A percentile compares a stretch with the other conserved stretches of the same genome.
Evolutionary conservation across 169 alveolate genomes (phyloP).

Genomic region (Pseudocohnilembus persalinus): DNA sequence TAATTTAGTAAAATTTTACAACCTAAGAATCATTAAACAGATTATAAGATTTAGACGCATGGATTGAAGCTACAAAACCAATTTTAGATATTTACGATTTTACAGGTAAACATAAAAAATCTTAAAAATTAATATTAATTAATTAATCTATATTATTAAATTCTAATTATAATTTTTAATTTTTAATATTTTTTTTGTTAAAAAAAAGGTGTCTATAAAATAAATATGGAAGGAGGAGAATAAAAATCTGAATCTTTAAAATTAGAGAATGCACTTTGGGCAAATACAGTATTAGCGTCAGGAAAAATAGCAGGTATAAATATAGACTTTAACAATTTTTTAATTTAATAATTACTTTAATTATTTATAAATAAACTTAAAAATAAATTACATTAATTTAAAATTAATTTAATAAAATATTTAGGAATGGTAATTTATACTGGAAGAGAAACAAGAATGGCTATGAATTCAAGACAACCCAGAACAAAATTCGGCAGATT

Average conservation of each 20-base stretch:
- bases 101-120: too few relatives aligned
- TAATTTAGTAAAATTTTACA: conserved; percentile 45
- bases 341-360: too few relatives aligned
- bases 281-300: conserved; percentile 94
- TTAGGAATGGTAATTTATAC: conserved; percentile 90
- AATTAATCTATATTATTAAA: too few relatives aligned
- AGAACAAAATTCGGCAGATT: conserved; percentile 73
- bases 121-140: too few relatives aligned
- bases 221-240: too few relatives aligned
- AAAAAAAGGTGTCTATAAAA: too few relatives aligned
- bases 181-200: too few relatives aligned
- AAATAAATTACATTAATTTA: background rate
- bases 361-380: background rate
- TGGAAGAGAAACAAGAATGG: conserved; percentile 93
- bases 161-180: conserved; percentile 11
- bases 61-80: conserved; percentile 33
- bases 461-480: conserved; percentile 83
- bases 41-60: conserved; percentile 20
- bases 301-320: conserved; percentile 85
- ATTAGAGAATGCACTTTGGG: conserved; percentile 95
- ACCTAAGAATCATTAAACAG: background rate
- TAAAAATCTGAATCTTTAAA: conserved; percentile 63
- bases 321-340: too few relatives aligned
- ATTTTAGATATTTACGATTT: conserved; percentile 35
- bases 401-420: conserved; percentile 15